Conservation (phyloP, 2,329 filamentous ascomycete species). For the Cryphonectria carpinicola region DNA sequence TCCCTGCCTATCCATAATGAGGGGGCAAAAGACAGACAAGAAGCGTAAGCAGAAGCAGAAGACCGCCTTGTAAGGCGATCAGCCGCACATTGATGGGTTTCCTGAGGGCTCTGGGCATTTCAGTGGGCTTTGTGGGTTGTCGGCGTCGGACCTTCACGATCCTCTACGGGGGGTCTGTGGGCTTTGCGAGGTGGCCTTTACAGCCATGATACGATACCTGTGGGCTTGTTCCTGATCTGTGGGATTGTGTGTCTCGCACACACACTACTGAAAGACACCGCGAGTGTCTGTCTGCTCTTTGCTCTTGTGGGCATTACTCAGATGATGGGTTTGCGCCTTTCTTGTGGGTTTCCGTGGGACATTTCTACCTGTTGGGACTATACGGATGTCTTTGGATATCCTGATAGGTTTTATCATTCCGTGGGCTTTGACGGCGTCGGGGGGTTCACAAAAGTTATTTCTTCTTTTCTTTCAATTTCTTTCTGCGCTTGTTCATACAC, state of each 20-base stretch:
- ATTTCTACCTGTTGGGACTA: conserved; percentile 22
- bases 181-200: conserved; percentile 35
- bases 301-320: conserved; percentile 34
- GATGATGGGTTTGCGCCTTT: conserved; percentile 34
- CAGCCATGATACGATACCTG: conserved; percentile 56
- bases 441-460: conserved; percentile 25
- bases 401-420: conserved; percentile 15
- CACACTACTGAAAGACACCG: conserved; percentile 23
- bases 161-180: conserved; percentile 48
- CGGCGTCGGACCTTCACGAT: conserved; percentile 53
- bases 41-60: conserved; percentile 66
- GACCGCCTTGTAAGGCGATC: conserved; percentile 56
- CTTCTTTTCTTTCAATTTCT: conserved; percentile 11
- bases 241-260: conserved; percentile 35
- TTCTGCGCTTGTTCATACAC: neutral
- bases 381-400: conserved; percentile 28
- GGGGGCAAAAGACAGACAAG: conserved; percentile 14
- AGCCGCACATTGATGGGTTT: conserved; percentile 44
- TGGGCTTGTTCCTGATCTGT: conserved; percentile 49
- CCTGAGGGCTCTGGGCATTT: conserved; percentile 52
- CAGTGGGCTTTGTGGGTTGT: conserved; percentile 62
- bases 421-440: conserved; percentile 29
- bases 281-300: conserved; percentile 35
- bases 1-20: conserved; percentile 3
- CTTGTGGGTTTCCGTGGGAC: conserved; percentile 34